These are phyloP conservation scores for Coccomyxa subellipsoidea DNA, from an alignment of 163 green algal genomes.

Conservation along the genomic window DNA sequence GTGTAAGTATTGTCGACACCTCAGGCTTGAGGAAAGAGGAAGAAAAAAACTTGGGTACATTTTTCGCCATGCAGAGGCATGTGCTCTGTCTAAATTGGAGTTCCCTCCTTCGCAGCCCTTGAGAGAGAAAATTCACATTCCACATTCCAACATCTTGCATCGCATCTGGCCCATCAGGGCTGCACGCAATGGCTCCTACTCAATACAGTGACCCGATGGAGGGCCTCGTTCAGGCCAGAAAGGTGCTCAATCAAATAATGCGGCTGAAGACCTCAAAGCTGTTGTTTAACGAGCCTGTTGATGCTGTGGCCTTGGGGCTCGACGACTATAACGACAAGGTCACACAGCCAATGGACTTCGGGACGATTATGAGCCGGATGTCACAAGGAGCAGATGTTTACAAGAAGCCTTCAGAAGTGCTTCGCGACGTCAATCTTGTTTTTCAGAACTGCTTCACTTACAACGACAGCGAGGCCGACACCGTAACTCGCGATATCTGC, in stretches of 20 bases:
- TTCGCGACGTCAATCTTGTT: slow-evolving; percentile 41
- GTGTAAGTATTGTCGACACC: no score
- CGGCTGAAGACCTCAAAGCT: slow-evolving; percentile 21
- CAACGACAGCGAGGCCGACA: slow-evolving; percentile 31
- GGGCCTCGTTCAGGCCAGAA: slow-evolving; percentile 15
- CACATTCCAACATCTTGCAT: not conserved
- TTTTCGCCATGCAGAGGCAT: no score
- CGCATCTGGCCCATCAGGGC: not conserved
- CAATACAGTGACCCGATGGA: not conserved
- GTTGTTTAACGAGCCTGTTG: slow-evolving; percentile 33
- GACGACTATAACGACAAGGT: slow-evolving; percentile 48
- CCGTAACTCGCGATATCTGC: slow-evolving; percentile 13
- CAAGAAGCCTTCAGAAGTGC: slow-evolving; percentile 18
- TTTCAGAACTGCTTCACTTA: slow-evolving; percentile 52
- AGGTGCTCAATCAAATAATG: slow-evolving; percentile 15
- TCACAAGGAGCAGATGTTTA: slow-evolving; percentile 22
- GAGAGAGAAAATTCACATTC: not conserved
- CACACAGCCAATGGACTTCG: slow-evolving; percentile 51
- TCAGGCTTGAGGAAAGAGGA: no score
- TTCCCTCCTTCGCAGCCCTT: not conserved
- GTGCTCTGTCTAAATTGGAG: not conserved
- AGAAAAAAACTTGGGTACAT: no score
- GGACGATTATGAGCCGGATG: slow-evolving; percentile 32
- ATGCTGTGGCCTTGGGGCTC: slow-evolving; percentile 21
- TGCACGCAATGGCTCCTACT: not conserved